Evolutionary conservation across 805 yeast genomes (phyloP).

Genomic region (Saccharomycopsis capsularis): DNA sequence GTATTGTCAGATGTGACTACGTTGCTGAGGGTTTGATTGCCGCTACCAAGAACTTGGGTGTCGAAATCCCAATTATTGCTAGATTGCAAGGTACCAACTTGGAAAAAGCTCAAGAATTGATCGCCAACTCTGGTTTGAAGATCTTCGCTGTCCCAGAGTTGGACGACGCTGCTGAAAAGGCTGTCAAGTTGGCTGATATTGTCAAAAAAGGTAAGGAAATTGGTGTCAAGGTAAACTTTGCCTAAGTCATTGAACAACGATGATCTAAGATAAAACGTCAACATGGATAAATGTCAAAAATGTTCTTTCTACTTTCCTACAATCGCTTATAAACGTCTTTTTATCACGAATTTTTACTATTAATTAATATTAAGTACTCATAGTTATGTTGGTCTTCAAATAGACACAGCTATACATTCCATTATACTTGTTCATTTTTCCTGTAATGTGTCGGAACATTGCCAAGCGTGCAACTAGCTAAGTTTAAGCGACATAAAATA

Average conservation of each 20-base stretch:
- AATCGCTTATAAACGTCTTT: neutral
- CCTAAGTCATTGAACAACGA: too few relatives aligned
- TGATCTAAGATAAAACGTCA: too few relatives aligned
- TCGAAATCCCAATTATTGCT: constrained; percentile 91
- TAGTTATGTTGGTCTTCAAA: too few relatives aligned
- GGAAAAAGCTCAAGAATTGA: constrained; percentile 80
- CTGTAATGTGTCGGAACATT: too few relatives aligned
- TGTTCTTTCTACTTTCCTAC: neutral
- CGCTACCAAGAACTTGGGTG: constrained; percentile 85
- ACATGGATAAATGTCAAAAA: too few relatives aligned
- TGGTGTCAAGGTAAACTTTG: constrained; percentile 42
- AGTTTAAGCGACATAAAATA: too few relatives aligned
- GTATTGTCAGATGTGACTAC: constrained; percentile 98
- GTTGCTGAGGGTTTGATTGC: constrained; percentile 97
- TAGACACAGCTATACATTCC: too few relatives aligned
- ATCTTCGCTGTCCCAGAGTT: constrained; percentile 86
- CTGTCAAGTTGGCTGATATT: constrained; percentile 57
- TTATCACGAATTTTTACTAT: neutral
- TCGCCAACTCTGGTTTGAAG: constrained; percentile 83
- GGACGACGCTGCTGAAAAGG: constrained; percentile 96
- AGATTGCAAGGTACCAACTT: constrained; percentile 98
- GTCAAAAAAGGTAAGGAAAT: constrained; percentile 37
- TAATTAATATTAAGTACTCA: neutral
- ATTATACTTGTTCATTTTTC: too few relatives aligned
- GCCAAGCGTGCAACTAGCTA: too few relatives aligned